Evolutionary conservation across 306 rosid species (phyloP).

Genomic region (Pterocarpus macrocarpus): DNA sequence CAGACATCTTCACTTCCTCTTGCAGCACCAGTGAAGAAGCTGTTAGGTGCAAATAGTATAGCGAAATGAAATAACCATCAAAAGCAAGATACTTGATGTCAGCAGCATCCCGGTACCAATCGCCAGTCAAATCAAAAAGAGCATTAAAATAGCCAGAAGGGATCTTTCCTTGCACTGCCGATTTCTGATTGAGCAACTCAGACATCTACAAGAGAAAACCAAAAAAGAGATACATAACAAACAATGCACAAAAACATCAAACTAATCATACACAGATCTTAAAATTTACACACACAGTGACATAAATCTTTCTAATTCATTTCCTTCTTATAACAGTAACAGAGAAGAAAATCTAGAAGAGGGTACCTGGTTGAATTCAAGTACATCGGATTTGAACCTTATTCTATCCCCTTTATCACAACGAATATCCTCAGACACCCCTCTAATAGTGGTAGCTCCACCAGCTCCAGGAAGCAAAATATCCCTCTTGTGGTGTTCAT

Average conservation of each 20-base stretch:
- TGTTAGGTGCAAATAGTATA: slow-evolving; percentile 81
- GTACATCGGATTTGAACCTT: slow-evolving; percentile 91
- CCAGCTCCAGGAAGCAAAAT: slow-evolving; percentile 73
- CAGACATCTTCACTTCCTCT: slow-evolving; percentile 82
- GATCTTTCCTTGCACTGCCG: slow-evolving; percentile 85
- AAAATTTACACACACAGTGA: slow-evolving; percentile 5
- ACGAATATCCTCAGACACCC: slow-evolving; percentile 83
- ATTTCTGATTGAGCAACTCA: slow-evolving; percentile 86
- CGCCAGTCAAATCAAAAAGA: slow-evolving; percentile 81
- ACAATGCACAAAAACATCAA: background rate
- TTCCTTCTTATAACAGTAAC: background rate
- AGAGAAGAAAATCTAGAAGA: background rate
- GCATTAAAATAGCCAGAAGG: slow-evolving; percentile 96
- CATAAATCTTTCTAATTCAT: slow-evolving; percentile 22
- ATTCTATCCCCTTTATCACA: slow-evolving; percentile 97
- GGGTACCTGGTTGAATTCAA: slow-evolving; percentile 85
- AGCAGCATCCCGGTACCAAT: slow-evolving; percentile 89
- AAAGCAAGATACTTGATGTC: slow-evolving; percentile 84
- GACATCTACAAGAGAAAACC: slow-evolving; percentile 80
- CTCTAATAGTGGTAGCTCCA: slow-evolving; percentile 61
- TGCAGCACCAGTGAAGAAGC: slow-evolving; percentile 72
- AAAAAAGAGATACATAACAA: slow-evolving; percentile 34
- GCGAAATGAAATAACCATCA: slow-evolving; percentile 89
- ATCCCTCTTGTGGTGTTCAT: slow-evolving; percentile 74
- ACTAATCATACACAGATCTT: slow-evolving; percentile 29